Base-by-base conservation (phyloP, 2,329 filamentous ascomycete genomes). In the Fulvia fulva region DNA sequence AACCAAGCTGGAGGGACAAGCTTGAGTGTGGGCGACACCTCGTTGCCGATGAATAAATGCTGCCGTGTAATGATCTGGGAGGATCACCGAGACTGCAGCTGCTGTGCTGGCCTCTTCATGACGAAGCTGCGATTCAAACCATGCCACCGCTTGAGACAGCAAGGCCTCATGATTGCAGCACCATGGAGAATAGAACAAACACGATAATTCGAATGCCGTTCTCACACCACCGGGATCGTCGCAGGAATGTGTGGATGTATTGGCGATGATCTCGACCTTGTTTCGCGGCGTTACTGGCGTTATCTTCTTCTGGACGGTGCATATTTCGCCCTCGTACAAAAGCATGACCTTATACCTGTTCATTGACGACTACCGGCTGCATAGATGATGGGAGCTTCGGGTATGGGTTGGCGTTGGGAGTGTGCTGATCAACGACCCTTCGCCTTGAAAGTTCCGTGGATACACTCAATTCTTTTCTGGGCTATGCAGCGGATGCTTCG, bases 1-100 rank as follows among this genome's bases (percentile, higher is more conserved):
- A 70, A 74, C 77, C 63, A 77, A 80, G 64, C 76, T 87, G 63
- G 79, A 83, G 51, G 55, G 59, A 43, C 62, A 62, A 32, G 32
- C 12, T 16, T 23, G 32, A 45, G 21, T 14, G 12, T 19, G 30
- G 14, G 32, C 41, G 21, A 54, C 21, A 22, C 21, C 37, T 49
- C 25, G 9, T 47, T 23, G 44, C 25, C 44, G 9, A 23, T 19
- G 11, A 12, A 19, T 47, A 21, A 25, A 47, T 12, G 8, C 1
- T 25, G 11, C 44, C 44, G 21, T 12, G 44, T 1, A 47, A 12
- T n/a, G 44, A 26, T 28, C 9, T 23, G 19, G 25, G 19, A 23
- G 6, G 19, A 25, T 25, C 19, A 25, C 21, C 21, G 19, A 25
- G 19, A 12, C 3, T n/a, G 37, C 37, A 19, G 3, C 37, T 2